A percentile compares a stretch with the other conserved stretches of the same genome.
Evolutionary conservation across 2,329 filamentous ascomycete species (phyloP).

Genomic region (Aureobasidium sp.): DNA sequence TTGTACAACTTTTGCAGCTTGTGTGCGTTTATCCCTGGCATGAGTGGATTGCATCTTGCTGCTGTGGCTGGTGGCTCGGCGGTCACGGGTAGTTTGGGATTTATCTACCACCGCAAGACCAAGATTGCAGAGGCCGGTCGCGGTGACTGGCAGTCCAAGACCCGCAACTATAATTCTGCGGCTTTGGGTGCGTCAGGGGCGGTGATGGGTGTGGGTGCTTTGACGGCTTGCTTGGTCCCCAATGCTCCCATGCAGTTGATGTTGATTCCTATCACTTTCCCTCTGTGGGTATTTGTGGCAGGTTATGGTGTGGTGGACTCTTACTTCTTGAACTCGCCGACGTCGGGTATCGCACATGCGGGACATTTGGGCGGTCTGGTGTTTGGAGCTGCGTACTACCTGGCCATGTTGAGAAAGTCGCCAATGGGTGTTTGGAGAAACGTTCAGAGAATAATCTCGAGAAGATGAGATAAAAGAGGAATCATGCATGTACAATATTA

Average conservation of each 20-base stretch:
- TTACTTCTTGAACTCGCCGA: constrained; percentile 30
- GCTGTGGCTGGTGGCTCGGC: constrained; percentile 24
- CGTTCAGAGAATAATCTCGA: neutral
- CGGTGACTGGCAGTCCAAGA: neutral
- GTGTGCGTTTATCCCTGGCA: constrained; percentile 26
- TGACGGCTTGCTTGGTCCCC: constrained; percentile 35
- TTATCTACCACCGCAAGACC: constrained; percentile 19
- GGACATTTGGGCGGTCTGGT: constrained; percentile 40
- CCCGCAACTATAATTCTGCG: neutral
- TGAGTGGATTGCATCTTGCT: constrained; percentile 24
- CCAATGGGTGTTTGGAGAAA: constrained; percentile 4
- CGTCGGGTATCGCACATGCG: constrained; percentile 32
- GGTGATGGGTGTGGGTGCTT: constrained; percentile 35
- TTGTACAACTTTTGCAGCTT: constrained; percentile 33
- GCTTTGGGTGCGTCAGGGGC: constrained; percentile 36
- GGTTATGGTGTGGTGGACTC: constrained; percentile 35
- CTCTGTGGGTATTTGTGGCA: constrained; percentile 32
- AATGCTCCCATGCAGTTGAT: constrained; percentile 28
- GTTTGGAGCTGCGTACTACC: constrained; percentile 28
- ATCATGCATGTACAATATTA: neutral
- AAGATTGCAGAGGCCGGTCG: neutral
- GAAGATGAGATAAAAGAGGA: neutral
- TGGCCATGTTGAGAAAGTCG: constrained; percentile 5
- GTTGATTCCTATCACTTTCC: constrained; percentile 33
- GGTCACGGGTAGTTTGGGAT: constrained; percentile 21